Evolutionary conservation across 169 alveolate species (phyloP).

Genomic region (Eimeria maxima): DNA sequence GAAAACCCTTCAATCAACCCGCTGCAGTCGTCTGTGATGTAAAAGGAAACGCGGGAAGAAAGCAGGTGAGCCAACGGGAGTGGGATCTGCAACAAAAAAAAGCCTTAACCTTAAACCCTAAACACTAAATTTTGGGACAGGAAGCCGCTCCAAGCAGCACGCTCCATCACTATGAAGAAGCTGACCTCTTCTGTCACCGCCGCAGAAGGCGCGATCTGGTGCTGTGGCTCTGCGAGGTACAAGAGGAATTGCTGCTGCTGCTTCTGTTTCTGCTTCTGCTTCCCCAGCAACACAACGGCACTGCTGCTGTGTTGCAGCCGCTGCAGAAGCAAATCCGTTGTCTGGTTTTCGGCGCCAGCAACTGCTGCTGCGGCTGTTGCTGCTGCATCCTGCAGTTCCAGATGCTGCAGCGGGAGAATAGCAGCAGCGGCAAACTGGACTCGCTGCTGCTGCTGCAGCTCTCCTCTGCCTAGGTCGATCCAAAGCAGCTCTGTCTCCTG

Average conservation of each 20-base stretch:
- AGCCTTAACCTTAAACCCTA: background rate
- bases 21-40: slow-evolving; percentile 1
- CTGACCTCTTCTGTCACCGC: background rate
- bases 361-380: slow-evolving; percentile 35
- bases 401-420: slow-evolving; percentile 84
- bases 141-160: background rate
- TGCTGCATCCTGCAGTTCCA: slow-evolving; percentile 35
- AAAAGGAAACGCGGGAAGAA: slow-evolving; percentile 11
- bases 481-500: slow-evolving; percentile 75
- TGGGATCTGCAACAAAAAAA: background rate
- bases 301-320: slow-evolving; percentile 14
- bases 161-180: background rate
- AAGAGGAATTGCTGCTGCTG: background rate
- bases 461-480: slow-evolving; percentile 62
- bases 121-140: background rate
- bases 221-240: slow-evolving; percentile 13
- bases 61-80: slow-evolving; percentile 26
- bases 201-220: background rate
- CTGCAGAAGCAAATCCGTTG: background rate
- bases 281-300: slow-evolving; percentile 17
- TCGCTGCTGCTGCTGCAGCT: slow-evolving; percentile 34
- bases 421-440: slow-evolving; percentile 81
- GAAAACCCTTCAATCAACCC: background rate
- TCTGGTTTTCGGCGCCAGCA: background rate
- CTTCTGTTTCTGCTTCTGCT: slow-evolving; percentile 22